Evolutionary conservation across 2,329 filamentous ascomycete species (phyloP), one percentile per base, ranked within the genome.

Genomic region (Rutstroemia sp.): DNA sequence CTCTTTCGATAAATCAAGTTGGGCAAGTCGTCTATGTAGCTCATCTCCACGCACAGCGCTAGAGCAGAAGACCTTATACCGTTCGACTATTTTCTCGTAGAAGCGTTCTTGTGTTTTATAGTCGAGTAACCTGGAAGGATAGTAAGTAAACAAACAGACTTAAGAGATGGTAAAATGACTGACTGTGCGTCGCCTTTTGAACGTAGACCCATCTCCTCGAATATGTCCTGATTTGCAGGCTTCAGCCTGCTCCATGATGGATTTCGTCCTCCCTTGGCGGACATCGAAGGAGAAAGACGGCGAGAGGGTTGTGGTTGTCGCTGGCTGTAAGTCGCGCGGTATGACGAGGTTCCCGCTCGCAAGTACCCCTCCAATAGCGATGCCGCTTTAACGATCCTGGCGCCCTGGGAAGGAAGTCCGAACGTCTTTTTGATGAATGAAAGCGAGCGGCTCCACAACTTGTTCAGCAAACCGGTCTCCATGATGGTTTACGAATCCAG

Each of bases 131-230:
- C 87, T 89, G 62, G 49, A 40, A 48, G 51, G 46, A 10, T n/a
- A 53, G 36, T 60, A 36, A 59, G 59, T 63, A 48, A 58, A 59
- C 57, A 57, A 49, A 49, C 46, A 17, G 21, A 21, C 36, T 3
- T 25, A 42, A 19, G 21, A 21, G 25, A 40, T 17, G 40, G 38
- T 17, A 12, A 25, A 23, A 21, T 40, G 53, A 59, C 57, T 52
- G 76, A 92, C 91, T 88, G 86, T 48, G 79, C 88, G 71, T 97
- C 92, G 52, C 92, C 92, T 69, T 96, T 96, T 2, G 91, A 96
- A 4, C 89, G 89, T 62, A 96, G 78, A 1, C 92, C 92, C 63
- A 95, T 87, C 58, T 78, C 80, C 64, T 95, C 88, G 27, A 97
- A 76, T 14, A 88, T 82, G 70, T 96, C 91, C 57, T 83, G 75